Base-by-base conservation (phyloP, 257 asterid species). In the Ballota nigra region DNA sequence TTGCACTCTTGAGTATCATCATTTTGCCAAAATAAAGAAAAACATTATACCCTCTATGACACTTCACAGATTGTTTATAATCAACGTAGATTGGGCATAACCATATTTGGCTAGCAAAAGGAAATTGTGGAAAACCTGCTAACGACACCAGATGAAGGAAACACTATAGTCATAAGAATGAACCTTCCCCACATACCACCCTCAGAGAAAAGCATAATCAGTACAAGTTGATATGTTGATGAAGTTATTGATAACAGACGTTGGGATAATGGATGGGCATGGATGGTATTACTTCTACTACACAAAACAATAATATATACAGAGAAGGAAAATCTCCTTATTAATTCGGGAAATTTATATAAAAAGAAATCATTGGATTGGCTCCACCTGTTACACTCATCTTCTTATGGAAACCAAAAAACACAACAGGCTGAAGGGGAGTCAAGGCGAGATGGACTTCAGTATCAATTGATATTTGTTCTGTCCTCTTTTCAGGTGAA, bases 381-480 rank as follows among this genome's bases (percentile, higher is more conserved):
- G 74, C 68, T 11, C 63, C 63, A 86, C 99, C 99, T 95, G 98
- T 92, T 22, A 95, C 99, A 77, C 99, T 95, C 97, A 95, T 88
- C 90, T 94, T 89, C 83, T 86, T 86, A 79, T 95, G 98, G 84
- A 95, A 92, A 73, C 99, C 97, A 62, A 95, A 95, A 83, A 92
- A 95, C 58, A 95, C 99, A 63, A 95, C 92, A 75, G 99, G 96
- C 86, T 83, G 97, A 80, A 95, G 97, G 53, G 92, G 95, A 83
- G 98, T 95, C 90, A 95, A 80, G 73, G 99, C 99, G 59, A 95
- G 96, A 84, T 95, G 99, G 66, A 95, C 99, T 92, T 95, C 99
- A 5, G 97, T 87, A 76, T 92, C 99, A 3, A 87, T 61, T 41
- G 97, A 83, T 78, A 95, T 95, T 67, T 84, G 98, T 65, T 95